These are phyloP conservation scores for Aspergillus heteromorphus DNA, from an alignment of 495 filamentous ascomycete species.

Conservation along the genomic window DNA sequence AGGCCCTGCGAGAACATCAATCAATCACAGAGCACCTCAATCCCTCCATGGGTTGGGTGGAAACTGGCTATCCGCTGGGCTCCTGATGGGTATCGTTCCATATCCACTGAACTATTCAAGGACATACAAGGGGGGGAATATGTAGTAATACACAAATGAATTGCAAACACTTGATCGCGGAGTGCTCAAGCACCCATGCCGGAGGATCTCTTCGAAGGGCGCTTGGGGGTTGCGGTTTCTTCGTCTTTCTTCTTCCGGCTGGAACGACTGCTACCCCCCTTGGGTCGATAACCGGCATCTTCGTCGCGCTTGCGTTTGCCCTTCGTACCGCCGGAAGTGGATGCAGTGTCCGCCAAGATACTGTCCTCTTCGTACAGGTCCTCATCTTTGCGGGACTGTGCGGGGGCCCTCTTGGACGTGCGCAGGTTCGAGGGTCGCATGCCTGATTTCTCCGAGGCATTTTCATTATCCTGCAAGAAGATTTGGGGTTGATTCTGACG, in stretches of 20 bases:
- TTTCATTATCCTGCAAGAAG: constrained; percentile 77
- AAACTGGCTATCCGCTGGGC: background rate
- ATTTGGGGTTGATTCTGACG: constrained; percentile 75
- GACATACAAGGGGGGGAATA: constrained; percentile 1
- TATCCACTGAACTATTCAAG: background rate
- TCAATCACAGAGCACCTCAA: background rate
- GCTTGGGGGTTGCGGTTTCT: constrained; percentile 23
- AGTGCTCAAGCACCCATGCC: constrained; percentile 15
- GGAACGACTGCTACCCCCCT: constrained; percentile 56
- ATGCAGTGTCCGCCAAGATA: constrained; percentile 34
- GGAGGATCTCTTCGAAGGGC: constrained; percentile 31
- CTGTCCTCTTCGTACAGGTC: constrained; percentile 50
- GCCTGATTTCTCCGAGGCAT: constrained; percentile 54
- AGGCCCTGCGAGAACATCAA: background rate
- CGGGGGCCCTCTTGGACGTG: constrained; percentile 35
- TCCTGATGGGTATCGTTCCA: background rate
- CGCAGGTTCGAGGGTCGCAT: constrained; percentile 37
- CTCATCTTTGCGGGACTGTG: constrained; percentile 43
- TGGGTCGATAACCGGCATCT: constrained; percentile 65
- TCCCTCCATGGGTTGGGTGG: background rate
- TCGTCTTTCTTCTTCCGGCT: constrained; percentile 64
- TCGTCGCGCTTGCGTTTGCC: constrained; percentile 59
- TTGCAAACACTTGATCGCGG: background rate
- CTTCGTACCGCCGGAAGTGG: constrained; percentile 32
- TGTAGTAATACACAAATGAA: constrained; percentile 9